Evolutionary conservation across 495 filamentous ascomycete species (phyloP).

Genomic region (Trichoderma erinaceum): DNA sequence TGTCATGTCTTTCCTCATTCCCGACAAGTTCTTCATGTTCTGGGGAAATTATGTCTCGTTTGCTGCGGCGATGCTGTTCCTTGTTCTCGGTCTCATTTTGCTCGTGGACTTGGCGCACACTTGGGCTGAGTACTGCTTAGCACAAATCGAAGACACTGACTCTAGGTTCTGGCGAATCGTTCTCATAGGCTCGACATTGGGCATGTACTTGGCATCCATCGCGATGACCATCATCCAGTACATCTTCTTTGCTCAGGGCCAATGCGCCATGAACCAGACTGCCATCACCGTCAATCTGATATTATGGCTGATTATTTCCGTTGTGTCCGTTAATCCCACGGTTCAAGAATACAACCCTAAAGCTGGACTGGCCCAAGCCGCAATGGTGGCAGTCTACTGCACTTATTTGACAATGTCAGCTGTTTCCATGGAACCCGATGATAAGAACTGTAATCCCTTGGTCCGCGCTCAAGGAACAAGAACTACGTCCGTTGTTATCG

Average conservation of each 20-base stretch:
- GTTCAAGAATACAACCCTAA: slow-evolving; percentile 90
- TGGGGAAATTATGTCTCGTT: slow-evolving; percentile 95
- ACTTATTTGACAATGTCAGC: slow-evolving; percentile 98
- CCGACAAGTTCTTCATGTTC: slow-evolving; percentile 87
- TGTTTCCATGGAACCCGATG: slow-evolving; percentile 95
- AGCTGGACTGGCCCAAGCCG: slow-evolving; percentile 89
- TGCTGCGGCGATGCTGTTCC: slow-evolving; percentile 84
- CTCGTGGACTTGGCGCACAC: slow-evolving; percentile 93
- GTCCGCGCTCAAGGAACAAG: slow-evolving; percentile 84
- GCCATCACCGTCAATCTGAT: slow-evolving; percentile 75
- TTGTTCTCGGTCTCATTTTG: slow-evolving; percentile 85
- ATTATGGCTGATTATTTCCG: slow-evolving; percentile 72
- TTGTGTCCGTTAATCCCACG: slow-evolving; percentile 80
- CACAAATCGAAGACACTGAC: slow-evolving; percentile 86
- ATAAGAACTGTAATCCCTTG: slow-evolving; percentile 83
- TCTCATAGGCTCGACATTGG: slow-evolving; percentile 83
- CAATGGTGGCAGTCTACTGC: slow-evolving; percentile 97
- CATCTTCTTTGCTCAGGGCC: slow-evolving; percentile 80
- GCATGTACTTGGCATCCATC: slow-evolving; percentile 86
- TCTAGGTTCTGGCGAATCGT: slow-evolving; percentile 77
- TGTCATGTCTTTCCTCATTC: slow-evolving; percentile 90
- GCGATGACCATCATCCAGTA: slow-evolving; percentile 97
- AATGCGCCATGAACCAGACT: slow-evolving; percentile 91
- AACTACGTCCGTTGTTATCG: slow-evolving; percentile 80
- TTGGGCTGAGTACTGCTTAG: slow-evolving; percentile 95